Evolutionary conservation across 257 asterid genomes (phyloP).

Genomic region (Fraxinus quadrangulata): DNA sequence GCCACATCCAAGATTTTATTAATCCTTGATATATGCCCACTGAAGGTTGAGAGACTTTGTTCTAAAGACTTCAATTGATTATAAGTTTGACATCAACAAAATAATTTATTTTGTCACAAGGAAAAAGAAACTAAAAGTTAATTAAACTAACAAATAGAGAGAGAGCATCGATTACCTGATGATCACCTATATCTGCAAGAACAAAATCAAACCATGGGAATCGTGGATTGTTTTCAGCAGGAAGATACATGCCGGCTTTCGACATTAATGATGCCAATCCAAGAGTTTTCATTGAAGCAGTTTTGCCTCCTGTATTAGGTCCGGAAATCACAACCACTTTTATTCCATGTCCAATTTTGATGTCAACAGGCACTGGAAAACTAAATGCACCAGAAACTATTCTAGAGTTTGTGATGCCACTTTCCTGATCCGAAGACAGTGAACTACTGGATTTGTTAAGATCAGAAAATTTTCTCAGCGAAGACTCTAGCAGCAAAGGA

Average conservation of each 20-base stretch:
- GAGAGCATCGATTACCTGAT: constrained; percentile 61
- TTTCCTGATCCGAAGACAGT: constrained; percentile 36
- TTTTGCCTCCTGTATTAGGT: constrained; percentile 98
- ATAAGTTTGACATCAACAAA: constrained; percentile 32
- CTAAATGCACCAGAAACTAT: constrained; percentile 28
- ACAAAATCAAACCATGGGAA: constrained; percentile 97
- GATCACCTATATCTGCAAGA: constrained; percentile 96
- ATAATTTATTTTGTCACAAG: constrained; percentile 17
- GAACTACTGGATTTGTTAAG: constrained; percentile 31
- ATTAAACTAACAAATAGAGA: constrained; percentile 16
- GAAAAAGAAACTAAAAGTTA: constrained; percentile 19
- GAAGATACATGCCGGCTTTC: constrained; percentile 93
- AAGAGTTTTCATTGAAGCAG: constrained; percentile 93
- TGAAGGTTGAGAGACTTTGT: constrained; percentile 92
- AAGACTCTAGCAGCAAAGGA: constrained; percentile 79
- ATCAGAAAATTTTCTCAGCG: constrained; percentile 43
- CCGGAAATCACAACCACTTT: constrained; percentile 88
- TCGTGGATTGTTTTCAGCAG: constrained; percentile 65
- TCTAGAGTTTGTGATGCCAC: constrained; percentile 31
- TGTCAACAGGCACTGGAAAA: constrained; percentile 86
- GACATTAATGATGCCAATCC: constrained; percentile 83
- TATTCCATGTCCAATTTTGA: constrained; percentile 60
- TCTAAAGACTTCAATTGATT: constrained; percentile 73
- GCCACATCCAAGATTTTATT: constrained; percentile 72
- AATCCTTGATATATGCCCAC: constrained; percentile 89